These are phyloP conservation scores for Suillus spraguei DNA, from an alignment of 768 basidiomycete genomes.

Conservation along the genomic window DNA sequence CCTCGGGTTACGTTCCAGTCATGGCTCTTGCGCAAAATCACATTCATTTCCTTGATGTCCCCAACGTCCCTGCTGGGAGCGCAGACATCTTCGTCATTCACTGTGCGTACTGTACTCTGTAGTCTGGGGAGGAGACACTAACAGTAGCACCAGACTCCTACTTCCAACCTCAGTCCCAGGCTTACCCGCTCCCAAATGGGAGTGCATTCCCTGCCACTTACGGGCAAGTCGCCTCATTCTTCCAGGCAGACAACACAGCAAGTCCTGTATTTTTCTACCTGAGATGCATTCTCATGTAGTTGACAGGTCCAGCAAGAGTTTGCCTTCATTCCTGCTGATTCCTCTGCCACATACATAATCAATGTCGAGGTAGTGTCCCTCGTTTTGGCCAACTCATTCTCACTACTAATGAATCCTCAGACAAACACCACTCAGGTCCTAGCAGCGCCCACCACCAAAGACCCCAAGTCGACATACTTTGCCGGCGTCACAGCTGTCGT, in stretches of 20 bases:
- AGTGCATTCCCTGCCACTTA: conserved; percentile 64
- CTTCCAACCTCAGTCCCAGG: conserved; percentile 73
- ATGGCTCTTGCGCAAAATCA: conserved; percentile 89
- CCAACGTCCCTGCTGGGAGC: conserved; percentile 64
- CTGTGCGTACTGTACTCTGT: conserved; percentile 50
- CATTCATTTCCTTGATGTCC: conserved; percentile 79
- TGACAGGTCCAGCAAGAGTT: conserved; percentile 69
- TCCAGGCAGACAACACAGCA: conserved; percentile 51
- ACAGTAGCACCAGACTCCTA: conserved; percentile 54
- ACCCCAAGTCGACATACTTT: conserved; percentile 62
- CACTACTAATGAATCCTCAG: conserved; percentile 29
- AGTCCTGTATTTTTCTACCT: conserved; percentile 19
- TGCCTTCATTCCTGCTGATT: conserved; percentile 77
- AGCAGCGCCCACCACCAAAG: conserved; percentile 60
- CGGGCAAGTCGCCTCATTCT: conserved; percentile 73
- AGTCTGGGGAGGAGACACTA: neutral
- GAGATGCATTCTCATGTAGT: neutral
- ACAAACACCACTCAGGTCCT: conserved; percentile 66
- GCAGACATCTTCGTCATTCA: conserved; percentile 87
- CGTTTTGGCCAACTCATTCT: neutral
- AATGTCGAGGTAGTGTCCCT: conserved; percentile 58
- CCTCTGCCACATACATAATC: conserved; percentile 70
- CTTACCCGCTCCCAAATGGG: conserved; percentile 50
- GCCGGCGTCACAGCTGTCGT: conserved; percentile 63
- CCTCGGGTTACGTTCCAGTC: conserved; percentile 64